Conservation (phyloP, 1,284 basidiomycete genomes). For the Ceratobasidium sp. region DNA sequence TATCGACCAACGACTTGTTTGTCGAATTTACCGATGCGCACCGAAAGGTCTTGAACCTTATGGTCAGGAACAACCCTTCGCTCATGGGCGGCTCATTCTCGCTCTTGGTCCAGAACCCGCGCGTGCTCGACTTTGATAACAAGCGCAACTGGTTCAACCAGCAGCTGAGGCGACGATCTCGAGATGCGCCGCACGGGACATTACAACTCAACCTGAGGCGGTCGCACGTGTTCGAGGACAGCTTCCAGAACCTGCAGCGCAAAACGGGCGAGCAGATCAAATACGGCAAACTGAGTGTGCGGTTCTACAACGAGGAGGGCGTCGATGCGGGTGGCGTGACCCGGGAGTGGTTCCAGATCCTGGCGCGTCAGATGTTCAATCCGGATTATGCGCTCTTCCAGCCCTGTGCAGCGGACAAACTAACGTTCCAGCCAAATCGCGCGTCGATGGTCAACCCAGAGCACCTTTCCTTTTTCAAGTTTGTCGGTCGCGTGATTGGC, state of each 20-base stretch:
- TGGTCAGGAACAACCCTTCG: constrained; percentile 98
- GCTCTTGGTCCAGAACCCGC: constrained; percentile 92
- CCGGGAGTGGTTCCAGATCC: constrained; percentile 97
- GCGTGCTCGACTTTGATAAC: constrained; percentile 99
- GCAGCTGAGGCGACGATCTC: constrained; percentile 88
- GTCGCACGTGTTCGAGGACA: constrained; percentile 96
- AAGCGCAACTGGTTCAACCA: constrained; percentile 99
- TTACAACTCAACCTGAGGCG: constrained; percentile 93
- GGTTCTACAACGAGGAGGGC: constrained; percentile 97
- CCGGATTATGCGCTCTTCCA: constrained; percentile 99
- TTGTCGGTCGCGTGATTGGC: constrained; percentile 96
- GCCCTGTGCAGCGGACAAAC: constrained; percentile 91
- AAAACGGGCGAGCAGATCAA: constrained; percentile 97
- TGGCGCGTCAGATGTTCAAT: constrained; percentile 99
- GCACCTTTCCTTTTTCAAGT: constrained; percentile 98
- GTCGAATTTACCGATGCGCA: constrained; percentile 94
- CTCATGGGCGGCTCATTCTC: constrained; percentile 99
- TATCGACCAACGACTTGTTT: constrained; percentile 83
- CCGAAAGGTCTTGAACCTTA: constrained; percentile 92
- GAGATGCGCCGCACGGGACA: constrained; percentile 80
- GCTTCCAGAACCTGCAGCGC: constrained; percentile 89
- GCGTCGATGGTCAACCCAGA: constrained; percentile 94
- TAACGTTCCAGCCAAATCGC: constrained; percentile 97
- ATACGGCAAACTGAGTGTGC: constrained; percentile 95
- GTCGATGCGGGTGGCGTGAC: constrained; percentile 99